phyloP scores from a whole-genome alignment of 2,329 filamentous ascomycete species.

The Ceratocystis colombiana region DNA sequence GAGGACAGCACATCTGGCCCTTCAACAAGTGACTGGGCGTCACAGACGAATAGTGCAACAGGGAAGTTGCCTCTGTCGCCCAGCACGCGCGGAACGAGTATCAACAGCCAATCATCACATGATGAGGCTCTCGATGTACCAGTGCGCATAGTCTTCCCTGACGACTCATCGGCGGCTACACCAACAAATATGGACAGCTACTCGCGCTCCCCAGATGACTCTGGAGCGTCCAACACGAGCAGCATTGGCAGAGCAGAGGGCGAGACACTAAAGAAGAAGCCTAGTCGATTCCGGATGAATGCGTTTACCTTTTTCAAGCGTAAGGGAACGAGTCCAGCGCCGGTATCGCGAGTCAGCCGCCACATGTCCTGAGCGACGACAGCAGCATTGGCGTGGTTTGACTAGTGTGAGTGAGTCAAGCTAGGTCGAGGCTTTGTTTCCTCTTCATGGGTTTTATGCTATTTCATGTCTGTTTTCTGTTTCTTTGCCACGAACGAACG shows the following conservation, averaged over 20 bases:
- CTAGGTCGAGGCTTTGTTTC: not conserved
- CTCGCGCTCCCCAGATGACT: slow-evolving; percentile 23
- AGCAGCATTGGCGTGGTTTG: no score
- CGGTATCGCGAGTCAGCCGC: slow-evolving; percentile 18
- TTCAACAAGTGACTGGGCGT: slow-evolving; percentile 50
- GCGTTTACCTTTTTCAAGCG: slow-evolving; percentile 48
- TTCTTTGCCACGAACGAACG: slow-evolving; percentile 6
- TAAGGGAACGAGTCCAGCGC: slow-evolving; percentile 35
- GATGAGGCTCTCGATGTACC: slow-evolving; percentile 34
- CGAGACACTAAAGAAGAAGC: slow-evolving; percentile 49
- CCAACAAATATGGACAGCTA: slow-evolving; percentile 19
- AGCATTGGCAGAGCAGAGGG: slow-evolving; percentile 41
- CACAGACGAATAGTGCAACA: slow-evolving; percentile 53
- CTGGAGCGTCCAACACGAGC: slow-evolving; percentile 32
- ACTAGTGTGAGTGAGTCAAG: not conserved
- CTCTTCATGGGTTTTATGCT: not conserved
- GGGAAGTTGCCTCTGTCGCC: slow-evolving; percentile 55
- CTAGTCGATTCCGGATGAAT: slow-evolving; percentile 55
- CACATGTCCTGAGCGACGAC: not conserved
- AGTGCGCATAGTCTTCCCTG: slow-evolving; percentile 21
- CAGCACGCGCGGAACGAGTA: slow-evolving; percentile 55
- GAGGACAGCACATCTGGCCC: slow-evolving; percentile 45
- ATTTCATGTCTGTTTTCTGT: slow-evolving; percentile 12
- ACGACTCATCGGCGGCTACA: slow-evolving; percentile 19
- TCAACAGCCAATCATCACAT: slow-evolving; percentile 50